phyloP scores from a whole-genome alignment of 352 stramenopile species.

The Globisporangium alternatum region DNA sequence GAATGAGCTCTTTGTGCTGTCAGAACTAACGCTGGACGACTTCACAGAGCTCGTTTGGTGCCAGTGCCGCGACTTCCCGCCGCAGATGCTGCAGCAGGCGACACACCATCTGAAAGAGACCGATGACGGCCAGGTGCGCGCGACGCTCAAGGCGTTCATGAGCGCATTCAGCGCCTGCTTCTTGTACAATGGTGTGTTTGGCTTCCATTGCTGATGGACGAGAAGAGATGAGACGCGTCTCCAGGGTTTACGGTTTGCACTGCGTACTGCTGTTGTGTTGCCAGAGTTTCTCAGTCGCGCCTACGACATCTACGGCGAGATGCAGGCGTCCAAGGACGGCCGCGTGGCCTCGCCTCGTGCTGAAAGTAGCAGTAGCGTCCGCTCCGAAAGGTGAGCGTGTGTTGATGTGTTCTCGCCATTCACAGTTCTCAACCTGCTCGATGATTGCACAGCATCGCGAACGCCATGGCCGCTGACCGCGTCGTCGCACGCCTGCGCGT shows the following conservation, averaged over 20 bases:
- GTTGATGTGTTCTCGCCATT: neutral
- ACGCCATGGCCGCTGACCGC: conserved; percentile 40
- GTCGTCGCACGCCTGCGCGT: conserved; percentile 47
- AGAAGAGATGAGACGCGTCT: too few species aligned
- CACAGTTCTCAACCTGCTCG: too few species aligned
- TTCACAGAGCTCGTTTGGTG: conserved; percentile 58
- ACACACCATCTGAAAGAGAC: conserved; percentile 35
- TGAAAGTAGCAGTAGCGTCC: conserved; percentile 11
- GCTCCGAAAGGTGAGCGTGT: conserved; percentile 35
- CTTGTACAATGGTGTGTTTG: conserved; percentile 43
- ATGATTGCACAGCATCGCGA: conserved; percentile 32
- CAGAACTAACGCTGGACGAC: conserved; percentile 53
- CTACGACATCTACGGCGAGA: conserved; percentile 49
- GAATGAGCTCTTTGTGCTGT: conserved; percentile 1
- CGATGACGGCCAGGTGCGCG: conserved; percentile 25
- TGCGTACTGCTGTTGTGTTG: neutral
- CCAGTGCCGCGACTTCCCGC: conserved; percentile 51
- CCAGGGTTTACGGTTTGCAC: too few species aligned
- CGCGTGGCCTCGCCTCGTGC: conserved; percentile 22
- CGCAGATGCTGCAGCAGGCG: conserved; percentile 35
- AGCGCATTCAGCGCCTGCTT: conserved; percentile 40
- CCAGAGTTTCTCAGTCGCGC: conserved; percentile 51
- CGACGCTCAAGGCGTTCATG: conserved; percentile 33
- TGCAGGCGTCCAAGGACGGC: conserved; percentile 25
- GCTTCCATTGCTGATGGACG: too few species aligned